Conservation (phyloP, 2,329 filamentous ascomycete genomes). For the Cladosporium cucumerinum region DNA sequence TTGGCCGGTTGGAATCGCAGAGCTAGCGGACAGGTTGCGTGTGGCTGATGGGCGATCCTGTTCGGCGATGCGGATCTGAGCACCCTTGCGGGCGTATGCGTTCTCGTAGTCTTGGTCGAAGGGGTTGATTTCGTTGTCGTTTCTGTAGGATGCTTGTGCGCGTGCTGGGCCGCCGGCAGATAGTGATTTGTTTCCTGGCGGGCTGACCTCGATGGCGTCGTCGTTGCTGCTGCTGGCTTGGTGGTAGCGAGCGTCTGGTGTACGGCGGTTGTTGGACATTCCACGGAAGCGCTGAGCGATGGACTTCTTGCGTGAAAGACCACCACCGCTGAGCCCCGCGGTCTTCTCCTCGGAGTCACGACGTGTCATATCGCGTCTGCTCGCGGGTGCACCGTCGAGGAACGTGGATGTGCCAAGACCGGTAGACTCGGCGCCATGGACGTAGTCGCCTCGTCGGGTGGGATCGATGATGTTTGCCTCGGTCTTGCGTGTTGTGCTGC, state of each 20-base stretch:
- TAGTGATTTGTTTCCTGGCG: slow-evolving; percentile 27
- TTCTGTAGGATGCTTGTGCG: slow-evolving; percentile 30
- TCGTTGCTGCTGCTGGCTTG: slow-evolving; percentile 16
- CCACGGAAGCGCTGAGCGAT: slow-evolving; percentile 86
- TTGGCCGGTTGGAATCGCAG: background rate
- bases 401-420: slow-evolving; percentile 94
- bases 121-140: slow-evolving; percentile 59
- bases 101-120: slow-evolving; percentile 72
- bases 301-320: slow-evolving; percentile 87
- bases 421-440: slow-evolving; percentile 79
- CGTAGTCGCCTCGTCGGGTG: slow-evolving; percentile 61
- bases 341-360: slow-evolving; percentile 65
- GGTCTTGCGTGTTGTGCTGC: slow-evolving; percentile 42
- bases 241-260: slow-evolving; percentile 54
- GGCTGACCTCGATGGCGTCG: slow-evolving; percentile 22
- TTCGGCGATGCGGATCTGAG: slow-evolving; percentile 54
- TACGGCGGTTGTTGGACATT: slow-evolving; percentile 65
- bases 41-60: slow-evolving; percentile 32
- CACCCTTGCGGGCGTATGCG: slow-evolving; percentile 63
- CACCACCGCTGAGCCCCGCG: slow-evolving; percentile 48
- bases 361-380: slow-evolving; percentile 72
- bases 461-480: slow-evolving; percentile 61
- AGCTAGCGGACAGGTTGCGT: slow-evolving; percentile 9
- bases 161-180: slow-evolving; percentile 43
- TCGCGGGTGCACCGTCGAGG: slow-evolving; percentile 87